These are phyloP conservation scores for Citrus maxima DNA, from an alignment of 345 rosid species.

Conservation along the genomic window DNA sequence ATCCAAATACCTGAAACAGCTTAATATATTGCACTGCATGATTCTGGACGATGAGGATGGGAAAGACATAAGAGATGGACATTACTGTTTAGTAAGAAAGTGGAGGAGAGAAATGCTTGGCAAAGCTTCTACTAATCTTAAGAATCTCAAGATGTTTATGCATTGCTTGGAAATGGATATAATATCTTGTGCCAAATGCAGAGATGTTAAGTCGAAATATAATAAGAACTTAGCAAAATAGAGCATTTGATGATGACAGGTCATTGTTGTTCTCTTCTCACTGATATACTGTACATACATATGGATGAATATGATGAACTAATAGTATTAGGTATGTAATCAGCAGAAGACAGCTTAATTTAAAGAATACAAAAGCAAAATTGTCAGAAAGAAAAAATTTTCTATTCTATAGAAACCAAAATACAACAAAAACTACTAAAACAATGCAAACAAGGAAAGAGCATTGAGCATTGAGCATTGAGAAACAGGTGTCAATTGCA, in stretches of 20 bases:
- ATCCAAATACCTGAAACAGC: slow-evolving; percentile 1
- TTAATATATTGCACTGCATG: slow-evolving; percentile 11
- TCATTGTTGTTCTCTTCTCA: not conserved
- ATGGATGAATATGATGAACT: not conserved
- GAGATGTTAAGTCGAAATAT: not conserved
- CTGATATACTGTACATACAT: no score
- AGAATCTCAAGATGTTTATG: not conserved
- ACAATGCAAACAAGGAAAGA: not conserved
- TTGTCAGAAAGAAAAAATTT: not conserved
- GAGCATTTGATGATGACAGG: not conserved
- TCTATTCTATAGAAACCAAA: slow-evolving; percentile 4
- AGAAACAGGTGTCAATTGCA: not conserved
- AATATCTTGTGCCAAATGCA: not conserved
- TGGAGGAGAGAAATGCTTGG: slow-evolving; percentile 6
- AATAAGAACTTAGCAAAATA: not conserved
- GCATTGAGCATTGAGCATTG: not conserved
- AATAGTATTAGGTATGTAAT: not conserved
- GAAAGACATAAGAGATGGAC: not conserved
- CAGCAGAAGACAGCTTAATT: not conserved
- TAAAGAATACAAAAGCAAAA: slow-evolving; percentile 1
- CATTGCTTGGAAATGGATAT: slow-evolving; percentile 3
- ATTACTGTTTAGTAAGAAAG: not conserved
- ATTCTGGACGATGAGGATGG: slow-evolving; percentile 14
- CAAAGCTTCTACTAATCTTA: not conserved
- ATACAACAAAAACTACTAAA: slow-evolving; percentile 2